A percentile compares a stretch with the other conserved stretches of the same genome.
Conservation (phyloP, 192 early-diverging fungal genomes). For the Gaertneriomyces semiglobifer region DNA sequence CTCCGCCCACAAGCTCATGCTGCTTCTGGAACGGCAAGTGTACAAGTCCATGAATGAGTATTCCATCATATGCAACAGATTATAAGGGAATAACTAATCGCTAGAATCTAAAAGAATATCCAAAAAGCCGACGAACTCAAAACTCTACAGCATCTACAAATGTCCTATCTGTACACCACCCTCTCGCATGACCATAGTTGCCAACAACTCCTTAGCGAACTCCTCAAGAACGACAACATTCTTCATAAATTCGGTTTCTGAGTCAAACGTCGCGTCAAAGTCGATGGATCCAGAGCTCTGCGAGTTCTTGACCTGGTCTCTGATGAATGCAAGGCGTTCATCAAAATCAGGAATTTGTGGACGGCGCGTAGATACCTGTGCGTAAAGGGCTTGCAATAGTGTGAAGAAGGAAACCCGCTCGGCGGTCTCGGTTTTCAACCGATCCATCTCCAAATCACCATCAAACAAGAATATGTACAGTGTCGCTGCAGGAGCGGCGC, state of each 20-base stretch:
- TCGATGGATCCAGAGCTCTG: neutral
- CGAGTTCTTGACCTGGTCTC: neutral
- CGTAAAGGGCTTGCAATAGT: constrained; percentile 62
- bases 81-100: too few species aligned
- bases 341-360: constrained; percentile 58
- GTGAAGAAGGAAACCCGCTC: constrained; percentile 38
- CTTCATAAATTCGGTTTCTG: constrained; percentile 63
- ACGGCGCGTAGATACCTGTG: constrained; percentile 64
- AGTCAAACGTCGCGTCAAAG: constrained; percentile 15
- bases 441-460: constrained; percentile 23
- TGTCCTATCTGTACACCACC: neutral
- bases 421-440: neutral
- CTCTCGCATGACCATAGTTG: constrained; percentile 54
- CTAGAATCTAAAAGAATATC: too few species aligned
- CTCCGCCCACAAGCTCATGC: too few species aligned
- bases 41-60: too few species aligned
- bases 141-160: too few species aligned
- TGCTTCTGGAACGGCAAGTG: too few species aligned
- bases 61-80: too few species aligned
- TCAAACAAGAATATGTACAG: constrained; percentile 40
- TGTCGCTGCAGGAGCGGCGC: constrained; percentile 33
- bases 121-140: too few species aligned
- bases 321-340: constrained; percentile 46
- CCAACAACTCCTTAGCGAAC: constrained; percentile 85
- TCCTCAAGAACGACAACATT: constrained; percentile 93